Base-by-base conservation (phyloP, 441 rosid genomes). In the Isatis lusitanica region DNA sequence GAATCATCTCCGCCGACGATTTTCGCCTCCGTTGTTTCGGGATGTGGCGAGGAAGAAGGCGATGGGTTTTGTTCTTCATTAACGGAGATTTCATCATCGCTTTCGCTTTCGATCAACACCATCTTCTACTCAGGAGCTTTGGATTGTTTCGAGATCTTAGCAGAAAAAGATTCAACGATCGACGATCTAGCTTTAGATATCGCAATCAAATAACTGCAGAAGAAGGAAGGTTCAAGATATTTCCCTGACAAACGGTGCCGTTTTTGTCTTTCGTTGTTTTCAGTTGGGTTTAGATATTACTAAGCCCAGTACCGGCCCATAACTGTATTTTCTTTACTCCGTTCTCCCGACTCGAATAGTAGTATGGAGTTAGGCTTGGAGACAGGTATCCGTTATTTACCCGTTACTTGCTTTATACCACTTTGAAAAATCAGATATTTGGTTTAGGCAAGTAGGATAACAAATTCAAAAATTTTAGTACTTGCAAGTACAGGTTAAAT, bases 31-130 rank as follows among this genome's bases (percentile, higher is more conserved):
- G 79, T 31, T 9, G 70, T 31, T 17, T 59, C 15, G 4, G 64
- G 56, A 4, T 44, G 65, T 4, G 68, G 36, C 12, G 17, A 52
- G 15, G 76, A 58, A 2, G 79, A 51, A 1, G 47, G 12, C 1
- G 85, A 35, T 15, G 79, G 73, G 1, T 26, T 74, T 0, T 75
- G 55, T n/a, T 68, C 66, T 50, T 69, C 75, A 6, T 47, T 47
- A 3, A 26, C 38, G 53, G 21, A 0, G 57, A 64, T 56, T 50
- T 75, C 70, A 4, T 68, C 79, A 17, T 80, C 78, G 30, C 33
- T 56, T 11, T 72, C 79, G 15, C 71, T 74, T 65, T 83, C 85
- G 42, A 86, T 83, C 59, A 85, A 68, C 63, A 80, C 89, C 93
- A 88, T 85, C 69, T 71, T 82, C 44, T 15, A 61, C 52, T 60